Conservation (phyloP, 305 asterid species). For the Striga hermonthica region DNA sequence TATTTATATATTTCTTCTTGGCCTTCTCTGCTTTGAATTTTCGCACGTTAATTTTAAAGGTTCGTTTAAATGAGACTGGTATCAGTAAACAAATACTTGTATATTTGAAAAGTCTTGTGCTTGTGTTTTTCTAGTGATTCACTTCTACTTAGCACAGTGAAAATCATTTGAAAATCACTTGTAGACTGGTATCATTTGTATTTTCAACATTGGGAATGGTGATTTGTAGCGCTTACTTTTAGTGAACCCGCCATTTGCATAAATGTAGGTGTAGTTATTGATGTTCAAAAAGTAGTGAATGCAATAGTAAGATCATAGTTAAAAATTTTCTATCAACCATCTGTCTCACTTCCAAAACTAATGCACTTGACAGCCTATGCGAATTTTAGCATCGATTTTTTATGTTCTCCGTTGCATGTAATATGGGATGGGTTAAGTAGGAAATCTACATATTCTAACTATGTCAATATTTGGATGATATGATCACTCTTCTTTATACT, state of each 20-base stretch:
- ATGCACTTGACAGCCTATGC: not conserved
- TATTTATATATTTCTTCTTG: conserved; percentile 19
- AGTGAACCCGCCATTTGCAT: not conserved
- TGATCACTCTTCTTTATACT: conserved; percentile 24
- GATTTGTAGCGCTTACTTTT: not conserved
- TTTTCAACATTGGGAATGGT: not conserved
- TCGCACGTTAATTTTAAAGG: conserved; percentile 23
- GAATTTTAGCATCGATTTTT: not conserved
- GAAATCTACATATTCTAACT: not conserved
- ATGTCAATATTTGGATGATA: conserved; percentile 21
- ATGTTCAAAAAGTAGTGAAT: not conserved
- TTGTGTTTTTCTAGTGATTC: conserved; percentile 6
- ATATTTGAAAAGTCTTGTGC: conserved; percentile 15
- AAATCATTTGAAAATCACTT: not conserved
- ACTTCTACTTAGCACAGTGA: conserved; percentile 12
- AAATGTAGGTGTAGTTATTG: not conserved
- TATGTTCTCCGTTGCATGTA: not conserved
- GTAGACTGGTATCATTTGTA: not conserved
- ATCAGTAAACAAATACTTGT: conserved; percentile 25
- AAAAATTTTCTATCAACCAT: not conserved
- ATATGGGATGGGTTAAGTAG: conserved; percentile 11
- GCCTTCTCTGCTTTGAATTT: conserved; percentile 21
- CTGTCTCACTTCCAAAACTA: not conserved
- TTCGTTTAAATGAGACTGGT: conserved; percentile 22
- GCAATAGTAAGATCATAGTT: not conserved